phyloP scores from a whole-genome alignment of 495 filamentous ascomycete species.

The Coniosporium apollinis region DNA sequence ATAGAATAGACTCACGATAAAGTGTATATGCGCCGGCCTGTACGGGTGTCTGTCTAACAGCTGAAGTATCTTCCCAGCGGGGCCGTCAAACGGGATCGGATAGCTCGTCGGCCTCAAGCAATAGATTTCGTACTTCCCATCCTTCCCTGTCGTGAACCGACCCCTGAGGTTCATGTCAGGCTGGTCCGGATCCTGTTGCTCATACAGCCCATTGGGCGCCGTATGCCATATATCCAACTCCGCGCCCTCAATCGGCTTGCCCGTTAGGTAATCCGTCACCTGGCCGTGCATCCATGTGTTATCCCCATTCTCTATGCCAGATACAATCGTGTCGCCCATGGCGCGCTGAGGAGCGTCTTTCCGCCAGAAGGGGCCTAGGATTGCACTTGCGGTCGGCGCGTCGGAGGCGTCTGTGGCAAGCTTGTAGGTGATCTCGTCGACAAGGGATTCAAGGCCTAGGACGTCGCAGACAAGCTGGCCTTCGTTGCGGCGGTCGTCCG shows the following conservation, averaged over 20 bases:
- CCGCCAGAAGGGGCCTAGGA: constrained; percentile 67
- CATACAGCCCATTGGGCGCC: constrained; percentile 62
- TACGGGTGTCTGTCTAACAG: constrained; percentile 61
- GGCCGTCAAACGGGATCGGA: constrained; percentile 51
- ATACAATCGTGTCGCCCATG: constrained; percentile 47
- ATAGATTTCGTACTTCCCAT: constrained; percentile 51
- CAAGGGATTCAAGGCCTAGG: constrained; percentile 55
- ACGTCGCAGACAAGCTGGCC: constrained; percentile 56
- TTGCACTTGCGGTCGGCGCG: constrained; percentile 48
- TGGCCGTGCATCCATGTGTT: constrained; percentile 45
- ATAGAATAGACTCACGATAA: constrained; percentile 38
- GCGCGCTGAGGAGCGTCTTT: constrained; percentile 43
- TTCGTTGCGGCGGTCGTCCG: constrained; percentile 54
- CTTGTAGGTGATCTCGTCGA: constrained; percentile 64
- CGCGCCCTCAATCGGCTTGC: constrained; percentile 42
- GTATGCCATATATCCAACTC: constrained; percentile 64
- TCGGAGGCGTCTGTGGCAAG: constrained; percentile 33
- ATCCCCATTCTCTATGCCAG: constrained; percentile 31
- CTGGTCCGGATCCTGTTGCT: constrained; percentile 59
- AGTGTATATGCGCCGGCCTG: constrained; percentile 72
- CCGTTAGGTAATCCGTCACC: constrained; percentile 39
- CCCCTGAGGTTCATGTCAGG: constrained; percentile 60
- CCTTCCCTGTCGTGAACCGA: constrained; percentile 46
- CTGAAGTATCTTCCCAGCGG: constrained; percentile 32
- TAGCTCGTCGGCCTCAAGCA: constrained; percentile 55